Evolutionary conservation across 208 protist genomes (phyloP), one percentile per base, ranked within the genome.

Genomic region (Acanthamoeba triangularis): DNA sequence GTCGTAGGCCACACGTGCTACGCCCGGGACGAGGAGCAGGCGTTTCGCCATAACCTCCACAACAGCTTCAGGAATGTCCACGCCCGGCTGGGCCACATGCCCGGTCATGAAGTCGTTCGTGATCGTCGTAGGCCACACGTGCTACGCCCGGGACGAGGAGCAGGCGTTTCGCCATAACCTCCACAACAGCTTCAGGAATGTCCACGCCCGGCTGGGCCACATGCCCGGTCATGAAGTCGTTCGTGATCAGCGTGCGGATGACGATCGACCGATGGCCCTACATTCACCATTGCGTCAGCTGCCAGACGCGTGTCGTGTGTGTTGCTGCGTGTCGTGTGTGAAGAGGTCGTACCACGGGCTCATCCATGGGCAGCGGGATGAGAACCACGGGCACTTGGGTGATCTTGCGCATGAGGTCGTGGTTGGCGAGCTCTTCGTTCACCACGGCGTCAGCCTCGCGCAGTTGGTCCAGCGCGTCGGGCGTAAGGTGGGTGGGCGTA

Each of bases 41-140:
- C 97, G 72, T 49, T 98, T 16, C 23, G 98, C 98, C 87, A 99
- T 99, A 59, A 99, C 97, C 25, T 98, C 65, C 35, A 99, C 65
- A 37, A 96, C 54, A 52, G 16, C 76, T 25, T 85, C 76, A 28
- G 33, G 20, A 44, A 54, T 85, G 76, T 54, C 44, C 76, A 56
- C 44, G 25, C 33, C 44, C 41, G 76, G 76, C 76, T 56, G 18
- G 16, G 76, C 76, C 10, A 54, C 76, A 91, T 93, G 95, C 95
- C 98, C 99, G 52, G 99, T 99, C 99, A 99, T 99, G 94, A 99
- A 99, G 97, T 99, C 99, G 78, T 98, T 98, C 54, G 99, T 99
- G 85, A 99, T 97, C 96, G 96, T 99, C 99, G 94, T 99, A 99
- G 95, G 99, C 96, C 6, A 99, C 98, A 37, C 98, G 98, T 2